phyloP scores from a whole-genome alignment of 805 yeast genomes.

The Ogataea siamensis region DNA sequence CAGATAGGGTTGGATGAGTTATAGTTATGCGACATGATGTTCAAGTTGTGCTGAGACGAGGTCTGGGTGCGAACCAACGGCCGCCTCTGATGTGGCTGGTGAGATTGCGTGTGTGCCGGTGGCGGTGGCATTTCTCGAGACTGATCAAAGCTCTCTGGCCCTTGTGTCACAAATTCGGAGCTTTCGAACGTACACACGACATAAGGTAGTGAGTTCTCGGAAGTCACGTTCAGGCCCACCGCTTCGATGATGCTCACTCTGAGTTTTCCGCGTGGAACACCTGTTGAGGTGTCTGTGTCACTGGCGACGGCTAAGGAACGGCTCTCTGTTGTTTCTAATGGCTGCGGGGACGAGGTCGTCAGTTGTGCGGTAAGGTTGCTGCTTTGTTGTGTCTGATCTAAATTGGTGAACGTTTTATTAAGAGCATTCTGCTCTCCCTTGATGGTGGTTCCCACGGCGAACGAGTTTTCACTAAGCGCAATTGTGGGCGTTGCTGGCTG shows the following conservation, averaged over 20 bases:
- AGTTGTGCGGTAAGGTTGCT: constrained; percentile 26
- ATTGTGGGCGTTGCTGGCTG: constrained; percentile 64
- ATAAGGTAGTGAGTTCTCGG: constrained; percentile 67
- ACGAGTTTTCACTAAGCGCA: constrained; percentile 58
- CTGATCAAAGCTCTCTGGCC: constrained; percentile 52
- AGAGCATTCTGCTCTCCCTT: constrained; percentile 35
- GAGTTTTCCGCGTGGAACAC: constrained; percentile 74
- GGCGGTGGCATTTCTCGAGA: constrained; percentile 15
- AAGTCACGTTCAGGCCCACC: constrained; percentile 55
- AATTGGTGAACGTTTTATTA: constrained; percentile 35
- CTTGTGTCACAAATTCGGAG: constrained; percentile 83
- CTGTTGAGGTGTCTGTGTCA: constrained; percentile 26
- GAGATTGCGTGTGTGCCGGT: constrained; percentile 5
- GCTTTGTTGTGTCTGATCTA: constrained; percentile 27
- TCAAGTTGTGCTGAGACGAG: constrained; percentile 27
- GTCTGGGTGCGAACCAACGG: constrained; percentile 29
- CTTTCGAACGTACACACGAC: constrained; percentile 91
- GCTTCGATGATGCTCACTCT: constrained; percentile 83
- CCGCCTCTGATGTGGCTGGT: constrained; percentile 21
- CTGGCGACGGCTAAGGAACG: constrained; percentile 20
- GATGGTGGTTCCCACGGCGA: constrained; percentile 69
- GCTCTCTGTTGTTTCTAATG: constrained; percentile 8
- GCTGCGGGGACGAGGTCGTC: constrained; percentile 20
- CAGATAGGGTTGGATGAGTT: constrained; percentile 68
- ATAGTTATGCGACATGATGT: constrained; percentile 23